Percentiles rank a stretch among this genome's conserved stretches.
Conservation (phyloP, 768 basidiomycete species). For the Amanita rimosa region DNA sequence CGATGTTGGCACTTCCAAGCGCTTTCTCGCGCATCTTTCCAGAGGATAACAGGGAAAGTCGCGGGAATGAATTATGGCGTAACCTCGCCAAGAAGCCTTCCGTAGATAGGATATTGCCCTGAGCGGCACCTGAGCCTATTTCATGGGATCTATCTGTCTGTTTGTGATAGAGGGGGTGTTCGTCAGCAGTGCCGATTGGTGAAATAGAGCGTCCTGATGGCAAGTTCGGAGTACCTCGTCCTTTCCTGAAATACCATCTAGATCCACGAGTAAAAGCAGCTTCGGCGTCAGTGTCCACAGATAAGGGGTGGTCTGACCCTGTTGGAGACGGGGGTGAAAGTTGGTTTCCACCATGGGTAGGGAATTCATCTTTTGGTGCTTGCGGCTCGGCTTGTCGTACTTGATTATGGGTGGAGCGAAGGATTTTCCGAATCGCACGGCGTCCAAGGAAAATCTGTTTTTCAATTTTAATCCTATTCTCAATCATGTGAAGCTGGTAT, state of each 20-base stretch:
- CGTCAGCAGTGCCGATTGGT: not conserved
- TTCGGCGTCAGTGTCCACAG: constrained; percentile 76
- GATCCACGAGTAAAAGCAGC: constrained; percentile 51
- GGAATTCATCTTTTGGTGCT: constrained; percentile 10
- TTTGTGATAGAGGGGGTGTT: not conserved
- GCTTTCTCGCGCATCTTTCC: constrained; percentile 11
- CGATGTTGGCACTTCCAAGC: constrained; percentile 17
- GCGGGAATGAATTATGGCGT: constrained; percentile 32
- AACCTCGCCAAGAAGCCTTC: constrained; percentile 30
- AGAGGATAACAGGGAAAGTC: constrained; percentile 23
- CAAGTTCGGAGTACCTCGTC: constrained; percentile 23
- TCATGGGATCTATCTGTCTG: not conserved
- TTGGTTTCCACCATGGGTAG: constrained; percentile 6
- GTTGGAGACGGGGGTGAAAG: constrained; percentile 22
- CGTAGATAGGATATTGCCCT: constrained; percentile 9
- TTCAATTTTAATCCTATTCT: constrained; percentile 81
- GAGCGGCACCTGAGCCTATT: constrained; percentile 6
- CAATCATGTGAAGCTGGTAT: constrained; percentile 79
- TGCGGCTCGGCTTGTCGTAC: constrained; percentile 10
- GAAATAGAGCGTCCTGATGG: constrained; percentile 6
- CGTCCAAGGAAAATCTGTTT: constrained; percentile 75
- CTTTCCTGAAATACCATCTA: constrained; percentile 42
- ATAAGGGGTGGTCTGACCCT: constrained; percentile 43
- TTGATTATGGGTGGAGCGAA: constrained; percentile 11
- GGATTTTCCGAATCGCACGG: constrained; percentile 45